Evolutionary conservation across 2,329 filamentous ascomycete genomes (phyloP).

Genomic region (Ceratocystis albifundus): DNA sequence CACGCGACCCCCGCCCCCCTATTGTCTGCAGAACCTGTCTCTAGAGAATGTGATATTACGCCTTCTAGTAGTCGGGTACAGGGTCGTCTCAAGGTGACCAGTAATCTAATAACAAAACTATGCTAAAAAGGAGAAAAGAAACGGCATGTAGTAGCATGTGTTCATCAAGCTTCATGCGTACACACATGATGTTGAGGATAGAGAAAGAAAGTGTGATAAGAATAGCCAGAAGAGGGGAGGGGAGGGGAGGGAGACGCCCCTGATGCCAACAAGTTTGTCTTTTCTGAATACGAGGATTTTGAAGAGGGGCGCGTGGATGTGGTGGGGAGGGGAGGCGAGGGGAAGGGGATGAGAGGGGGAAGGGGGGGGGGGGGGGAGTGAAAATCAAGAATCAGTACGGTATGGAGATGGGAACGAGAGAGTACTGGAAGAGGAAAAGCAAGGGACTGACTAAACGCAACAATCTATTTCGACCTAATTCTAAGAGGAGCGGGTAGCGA

Average conservation of each 20-base stretch:
- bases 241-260: constrained; percentile 1
- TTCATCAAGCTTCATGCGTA: neutral
- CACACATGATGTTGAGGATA: neutral
- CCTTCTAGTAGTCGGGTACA: neutral
- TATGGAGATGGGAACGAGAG: constrained; percentile 4
- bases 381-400: neutral
- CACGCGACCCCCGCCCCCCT: neutral
- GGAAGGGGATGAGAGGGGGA: neutral
- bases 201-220: neutral
- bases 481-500: neutral
- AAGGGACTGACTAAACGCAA: neutral
- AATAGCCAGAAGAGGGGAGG: neutral
- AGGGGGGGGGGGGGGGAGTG: neutral
- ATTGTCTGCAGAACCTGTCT: neutral
- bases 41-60: neutral
- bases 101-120: neutral
- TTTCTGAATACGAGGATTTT: constrained; percentile 18
- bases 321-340: neutral
- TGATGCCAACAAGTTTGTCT: constrained; percentile 8
- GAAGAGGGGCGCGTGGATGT: constrained; percentile 8
- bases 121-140: neutral
- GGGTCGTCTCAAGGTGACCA: neutral
- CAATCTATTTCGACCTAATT: neutral
- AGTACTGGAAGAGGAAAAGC: neutral
- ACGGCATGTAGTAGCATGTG: neutral